A percentile compares a stretch with the other conserved stretches of the same genome.
Evolutionary conservation across 2,329 filamentous ascomycete species (phyloP).

Genomic region (Penicillium sp.): DNA sequence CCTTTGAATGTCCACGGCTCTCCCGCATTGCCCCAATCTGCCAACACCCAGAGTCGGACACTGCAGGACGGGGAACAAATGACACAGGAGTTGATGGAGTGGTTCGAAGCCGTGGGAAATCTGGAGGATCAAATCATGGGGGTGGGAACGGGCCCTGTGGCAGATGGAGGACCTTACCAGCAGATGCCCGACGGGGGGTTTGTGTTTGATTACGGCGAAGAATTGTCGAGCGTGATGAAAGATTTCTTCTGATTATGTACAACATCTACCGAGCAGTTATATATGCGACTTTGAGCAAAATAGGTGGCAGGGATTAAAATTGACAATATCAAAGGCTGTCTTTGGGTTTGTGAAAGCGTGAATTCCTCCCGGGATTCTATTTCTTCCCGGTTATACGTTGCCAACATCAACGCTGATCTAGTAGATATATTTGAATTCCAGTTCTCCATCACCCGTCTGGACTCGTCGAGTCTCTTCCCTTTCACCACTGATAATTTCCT

Average conservation of each 20-base stretch:
- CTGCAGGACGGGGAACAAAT: conserved; percentile 56
- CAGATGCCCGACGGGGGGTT: conserved; percentile 34
- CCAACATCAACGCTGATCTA: conserved; percentile 8
- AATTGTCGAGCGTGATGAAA: conserved; percentile 58
- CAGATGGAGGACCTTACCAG: conserved; percentile 23
- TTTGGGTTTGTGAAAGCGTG: neutral
- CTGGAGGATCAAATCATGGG: conserved; percentile 46
- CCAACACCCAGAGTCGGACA: conserved; percentile 51
- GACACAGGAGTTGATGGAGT: conserved; percentile 58
- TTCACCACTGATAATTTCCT: conserved; percentile 43
- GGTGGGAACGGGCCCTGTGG: conserved; percentile 26
- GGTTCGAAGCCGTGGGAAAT: conserved; percentile 63
- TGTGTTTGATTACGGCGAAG: conserved; percentile 56
- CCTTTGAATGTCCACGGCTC: conserved; percentile 38
- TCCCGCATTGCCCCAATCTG: conserved; percentile 54
- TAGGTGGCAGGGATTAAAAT: neutral
- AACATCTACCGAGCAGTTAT: neutral
- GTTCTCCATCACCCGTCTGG: conserved; percentile 48
- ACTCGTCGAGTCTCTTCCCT: conserved; percentile 48
- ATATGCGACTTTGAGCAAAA: neutral
- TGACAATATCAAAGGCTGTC: neutral
- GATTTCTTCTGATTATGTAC: conserved; percentile 38
- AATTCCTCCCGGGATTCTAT: neutral
- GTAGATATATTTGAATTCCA: conserved; percentile 52
- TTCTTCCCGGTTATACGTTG: neutral